A percentile compares a stretch with the other conserved stretches of the same genome.
Conservation (phyloP, 164 flowering plant species). For the Magnolia changhungtana region DNA sequence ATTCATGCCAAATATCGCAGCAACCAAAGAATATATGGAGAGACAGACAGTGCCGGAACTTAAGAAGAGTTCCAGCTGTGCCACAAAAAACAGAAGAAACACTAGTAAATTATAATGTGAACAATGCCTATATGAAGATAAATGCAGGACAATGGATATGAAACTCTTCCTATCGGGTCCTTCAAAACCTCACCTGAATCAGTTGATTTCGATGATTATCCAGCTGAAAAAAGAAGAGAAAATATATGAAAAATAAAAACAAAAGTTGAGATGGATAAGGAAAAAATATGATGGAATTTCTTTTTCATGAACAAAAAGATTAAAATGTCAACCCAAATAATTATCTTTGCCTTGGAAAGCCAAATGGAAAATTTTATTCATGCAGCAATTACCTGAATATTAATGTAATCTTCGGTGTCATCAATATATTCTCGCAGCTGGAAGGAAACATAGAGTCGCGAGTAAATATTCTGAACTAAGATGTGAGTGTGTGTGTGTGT, state of each 20-base stretch:
- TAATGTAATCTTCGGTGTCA: slow-evolving; percentile 96
- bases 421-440: slow-evolving; percentile 96
- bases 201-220: slow-evolving; percentile 95
- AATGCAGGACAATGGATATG: neutral
- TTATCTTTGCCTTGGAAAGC: neutral
- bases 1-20: slow-evolving; percentile 93
- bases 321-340: neutral
- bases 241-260: neutral
- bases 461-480: neutral
- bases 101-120: neutral
- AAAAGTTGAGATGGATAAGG: neutral
- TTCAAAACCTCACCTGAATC: slow-evolving; percentile 65
- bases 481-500: no score
- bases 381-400: slow-evolving; percentile 69
- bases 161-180: neutral
- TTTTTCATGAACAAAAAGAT: neutral
- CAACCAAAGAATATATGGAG: slow-evolving; percentile 72
- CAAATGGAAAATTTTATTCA: neutral
- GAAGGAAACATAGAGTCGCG: neutral
- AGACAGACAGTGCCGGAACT: slow-evolving; percentile 79
- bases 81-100: neutral
- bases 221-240: slow-evolving; percentile 50
- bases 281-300: no score
- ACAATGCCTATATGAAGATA: neutral
- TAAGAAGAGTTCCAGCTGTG: slow-evolving; percentile 82